phyloP scores from a whole-genome alignment of 1,284 basidiomycete species.

The Leccinum variabile region DNA sequence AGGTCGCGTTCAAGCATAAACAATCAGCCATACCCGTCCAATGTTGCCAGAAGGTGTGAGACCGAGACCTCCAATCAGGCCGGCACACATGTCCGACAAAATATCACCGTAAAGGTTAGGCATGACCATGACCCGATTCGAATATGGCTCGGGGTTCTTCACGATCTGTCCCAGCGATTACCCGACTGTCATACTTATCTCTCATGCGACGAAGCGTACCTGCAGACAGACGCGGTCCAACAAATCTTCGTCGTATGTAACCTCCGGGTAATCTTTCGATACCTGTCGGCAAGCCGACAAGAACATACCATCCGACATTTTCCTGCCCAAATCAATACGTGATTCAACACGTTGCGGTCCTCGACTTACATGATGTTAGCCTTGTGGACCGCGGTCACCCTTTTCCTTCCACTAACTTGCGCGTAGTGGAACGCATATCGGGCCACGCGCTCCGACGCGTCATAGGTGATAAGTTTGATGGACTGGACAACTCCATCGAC shows the following conservation, averaged over 20 bases:
- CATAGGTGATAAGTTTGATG: constrained; percentile 99
- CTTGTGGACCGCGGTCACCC: constrained; percentile 99
- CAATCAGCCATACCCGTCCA: constrained; percentile 64
- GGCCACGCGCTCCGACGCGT: constrained; percentile 97
- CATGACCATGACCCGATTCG: constrained; percentile 99
- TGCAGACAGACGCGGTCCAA: constrained; percentile 96
- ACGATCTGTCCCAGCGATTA: constrained; percentile 59
- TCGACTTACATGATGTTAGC: constrained; percentile 92
- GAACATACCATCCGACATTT: constrained; percentile 99
- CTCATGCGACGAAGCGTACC: constrained; percentile 41
- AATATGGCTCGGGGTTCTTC: constrained; percentile 91
- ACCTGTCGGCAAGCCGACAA: constrained; percentile 96
- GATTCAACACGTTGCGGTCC: constrained; percentile 6
- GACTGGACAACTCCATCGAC: constrained; percentile 99
- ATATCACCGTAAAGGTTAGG: constrained; percentile 99
- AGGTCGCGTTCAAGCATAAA: constrained; percentile 5
- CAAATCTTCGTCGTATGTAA: constrained; percentile 96
- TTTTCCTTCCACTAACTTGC: constrained; percentile 80
- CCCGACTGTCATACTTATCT: constrained; percentile 2
- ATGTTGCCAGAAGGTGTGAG: constrained; percentile 99
- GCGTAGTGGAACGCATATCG: constrained; percentile 99
- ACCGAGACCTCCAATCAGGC: constrained; percentile 96
- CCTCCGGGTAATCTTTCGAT: constrained; percentile 93
- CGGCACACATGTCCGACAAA: constrained; percentile 98
- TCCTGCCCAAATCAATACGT: constrained; percentile 52